Evolutionary conservation across 768 basidiomycete species (phyloP), one percentile per base, ranked within the genome.

Genomic region (Inosperma sp.): DNA sequence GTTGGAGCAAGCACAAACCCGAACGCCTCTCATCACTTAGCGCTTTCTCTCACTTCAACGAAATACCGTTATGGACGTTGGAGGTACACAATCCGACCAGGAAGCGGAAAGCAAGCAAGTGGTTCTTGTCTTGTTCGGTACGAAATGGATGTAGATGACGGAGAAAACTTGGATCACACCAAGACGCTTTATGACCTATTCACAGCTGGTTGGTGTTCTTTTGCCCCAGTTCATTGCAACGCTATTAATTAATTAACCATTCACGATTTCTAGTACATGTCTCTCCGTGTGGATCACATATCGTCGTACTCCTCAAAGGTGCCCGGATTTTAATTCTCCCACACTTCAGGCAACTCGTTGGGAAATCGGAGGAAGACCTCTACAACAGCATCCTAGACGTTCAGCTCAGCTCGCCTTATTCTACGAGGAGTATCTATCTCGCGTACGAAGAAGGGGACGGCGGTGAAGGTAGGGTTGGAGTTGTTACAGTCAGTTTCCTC

Each of bases 201-300:
- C 25, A 55, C 70, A 12, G 77, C 77, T 10, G 79, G 81, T 71
- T 54, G 47, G 65, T 65, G 23, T 27, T 3, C 21, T 14, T n/a
- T 17, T 9, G 6, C 29, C 33, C 26, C 10, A 3, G 5, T 8
- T 36, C 3, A 12, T 25, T 30, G 13, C 4, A 9, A 13, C 23
- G 25, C 33, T 1, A 10, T 31, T 36, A 29, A 27, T 31, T 8
- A 9, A 29, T 51, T 8, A 26, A 13, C 10, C 47, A 8, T 17
- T 48, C 34, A 13, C 40, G n/a, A n/a, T n/a, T 6, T 14, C 5
- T 44, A 76, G 78, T 71, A 4, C 79, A 78, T 49, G 69, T 78
- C 7, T 79, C 78, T 5, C 58, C 67, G 4, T 75, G 75, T 54
- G 77, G 77, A n/a, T 63, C 63, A n/a, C 77, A 80, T 56, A 57